phyloP scores from a whole-genome alignment of 106 monocot genomes.

The Apostasia ramifera region DNA sequence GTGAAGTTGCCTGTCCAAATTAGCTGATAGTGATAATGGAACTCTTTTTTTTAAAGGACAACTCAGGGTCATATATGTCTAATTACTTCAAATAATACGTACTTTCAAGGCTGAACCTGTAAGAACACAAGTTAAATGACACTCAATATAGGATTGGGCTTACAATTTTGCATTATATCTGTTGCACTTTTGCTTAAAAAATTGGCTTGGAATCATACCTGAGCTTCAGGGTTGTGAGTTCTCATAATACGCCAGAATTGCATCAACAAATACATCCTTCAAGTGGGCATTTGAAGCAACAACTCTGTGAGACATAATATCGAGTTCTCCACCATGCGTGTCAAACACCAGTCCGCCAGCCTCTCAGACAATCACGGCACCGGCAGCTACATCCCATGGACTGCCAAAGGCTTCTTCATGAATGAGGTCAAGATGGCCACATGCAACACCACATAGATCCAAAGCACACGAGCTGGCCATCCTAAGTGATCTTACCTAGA shows the following conservation, averaged over 20 bases:
- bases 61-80: too few relatives aligned
- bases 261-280: slow-evolving; percentile 64
- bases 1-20: too few relatives aligned
- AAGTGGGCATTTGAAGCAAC: slow-evolving; percentile 77
- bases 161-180: too few relatives aligned
- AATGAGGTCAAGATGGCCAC: slow-evolving; percentile 79
- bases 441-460: slow-evolving; percentile 82
- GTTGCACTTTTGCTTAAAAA: too few relatives aligned
- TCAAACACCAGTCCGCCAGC: slow-evolving; percentile 90
- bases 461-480: slow-evolving; percentile 83
- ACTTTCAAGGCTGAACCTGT: too few relatives aligned
- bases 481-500: slow-evolving; percentile 31
- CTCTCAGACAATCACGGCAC: slow-evolving; percentile 80
- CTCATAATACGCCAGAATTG: background rate
- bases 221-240: too few relatives aligned
- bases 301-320: slow-evolving; percentile 65
- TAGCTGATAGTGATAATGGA: too few relatives aligned
- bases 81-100: too few relatives aligned
- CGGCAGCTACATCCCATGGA: slow-evolving; percentile 93
- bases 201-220: too few relatives aligned
- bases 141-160: too few relatives aligned
- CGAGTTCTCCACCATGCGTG: slow-evolving; percentile 69
- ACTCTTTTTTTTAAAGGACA: too few relatives aligned
- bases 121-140: too few relatives aligned
- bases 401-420: slow-evolving; percentile 92